These are phyloP conservation scores for Globisporangium paddicum DNA, from an alignment of 352 stramenopile genomes.

Conservation along the genomic window DNA sequence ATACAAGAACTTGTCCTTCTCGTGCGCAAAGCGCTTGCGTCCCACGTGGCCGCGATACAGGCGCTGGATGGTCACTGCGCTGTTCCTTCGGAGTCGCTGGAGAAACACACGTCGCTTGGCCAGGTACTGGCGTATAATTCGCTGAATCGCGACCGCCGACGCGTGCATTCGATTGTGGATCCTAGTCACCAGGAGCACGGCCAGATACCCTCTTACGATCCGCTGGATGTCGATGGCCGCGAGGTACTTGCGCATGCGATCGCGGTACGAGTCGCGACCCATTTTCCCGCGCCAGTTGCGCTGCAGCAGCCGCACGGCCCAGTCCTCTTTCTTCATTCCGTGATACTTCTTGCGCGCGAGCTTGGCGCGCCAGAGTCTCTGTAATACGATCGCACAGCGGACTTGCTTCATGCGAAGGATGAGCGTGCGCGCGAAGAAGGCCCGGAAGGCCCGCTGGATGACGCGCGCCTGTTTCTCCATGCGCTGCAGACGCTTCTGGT, in stretches of 20 bases:
- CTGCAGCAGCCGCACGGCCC: constrained; percentile 89
- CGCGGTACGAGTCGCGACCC: constrained; percentile 74
- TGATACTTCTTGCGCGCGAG: constrained; percentile 71
- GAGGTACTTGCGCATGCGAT: constrained; percentile 66
- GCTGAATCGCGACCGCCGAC: constrained; percentile 78
- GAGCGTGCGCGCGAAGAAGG: constrained; percentile 84
- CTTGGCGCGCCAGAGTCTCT: constrained; percentile 86
- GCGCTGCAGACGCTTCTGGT: constrained; percentile 89
- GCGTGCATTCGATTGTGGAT: constrained; percentile 44
- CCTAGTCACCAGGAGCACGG: constrained; percentile 42
- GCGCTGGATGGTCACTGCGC: constrained; percentile 80
- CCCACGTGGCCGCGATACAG: constrained; percentile 87
- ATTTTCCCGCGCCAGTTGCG: constrained; percentile 89
- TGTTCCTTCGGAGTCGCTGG: constrained; percentile 46
- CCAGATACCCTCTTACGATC: constrained; percentile 79
- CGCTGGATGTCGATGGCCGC: constrained; percentile 86
- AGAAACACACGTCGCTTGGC: constrained; percentile 46
- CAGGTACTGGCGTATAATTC: constrained; percentile 58
- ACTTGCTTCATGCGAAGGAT: constrained; percentile 67
- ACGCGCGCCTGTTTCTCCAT: constrained; percentile 77
- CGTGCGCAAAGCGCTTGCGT: constrained; percentile 61
- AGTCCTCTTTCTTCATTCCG: constrained; percentile 82
- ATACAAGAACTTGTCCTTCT: constrained; percentile 95
- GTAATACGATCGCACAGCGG: constrained; percentile 78
- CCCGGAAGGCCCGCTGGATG: constrained; percentile 90